Percentiles rank a stretch among this genome's conserved stretches.
These are phyloP conservation scores for Diplosphaera chodatii DNA, from an alignment of 139 green algal genomes.

Conservation along the genomic window DNA sequence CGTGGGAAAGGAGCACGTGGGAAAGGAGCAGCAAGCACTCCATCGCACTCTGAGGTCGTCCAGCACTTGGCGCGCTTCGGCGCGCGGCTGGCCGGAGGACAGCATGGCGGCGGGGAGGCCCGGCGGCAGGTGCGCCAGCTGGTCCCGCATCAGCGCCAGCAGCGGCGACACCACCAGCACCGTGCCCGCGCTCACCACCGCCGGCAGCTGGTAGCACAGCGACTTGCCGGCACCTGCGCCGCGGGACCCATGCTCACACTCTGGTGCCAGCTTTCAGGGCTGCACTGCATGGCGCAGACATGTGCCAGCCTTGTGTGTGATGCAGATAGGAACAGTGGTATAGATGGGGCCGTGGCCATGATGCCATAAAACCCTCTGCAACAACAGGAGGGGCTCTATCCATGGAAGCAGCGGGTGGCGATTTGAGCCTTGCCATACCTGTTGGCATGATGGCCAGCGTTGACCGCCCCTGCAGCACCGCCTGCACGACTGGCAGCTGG, in stretches of 20 bases:
- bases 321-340: no score
- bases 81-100: constrained; percentile 40
- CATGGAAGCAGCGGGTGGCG: no score
- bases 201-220: constrained; percentile 88
- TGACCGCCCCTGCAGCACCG: constrained; percentile 57
- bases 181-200: constrained; percentile 65
- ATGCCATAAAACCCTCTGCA: no score
- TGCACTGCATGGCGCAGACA: no score
- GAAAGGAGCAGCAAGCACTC: no score
- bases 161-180: constrained; percentile 86
- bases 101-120: constrained; percentile 71
- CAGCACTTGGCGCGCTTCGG: constrained; percentile 30
- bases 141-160: constrained; percentile 88
- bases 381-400: no score
- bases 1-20: no score
- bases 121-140: constrained; percentile 69
- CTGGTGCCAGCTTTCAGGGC: no score
- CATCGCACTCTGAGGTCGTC: constrained; percentile 14
- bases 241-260: no score
- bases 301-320: no score
- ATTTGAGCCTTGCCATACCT: no score
- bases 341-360: no score
- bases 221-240: constrained; percentile 89
- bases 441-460: constrained; percentile 86
- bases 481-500: constrained; percentile 68